These are phyloP conservation scores for Mortierella sp. DNA, from an alignment of 371 early-diverging fungal genomes.

Conservation along the genomic window DNA sequence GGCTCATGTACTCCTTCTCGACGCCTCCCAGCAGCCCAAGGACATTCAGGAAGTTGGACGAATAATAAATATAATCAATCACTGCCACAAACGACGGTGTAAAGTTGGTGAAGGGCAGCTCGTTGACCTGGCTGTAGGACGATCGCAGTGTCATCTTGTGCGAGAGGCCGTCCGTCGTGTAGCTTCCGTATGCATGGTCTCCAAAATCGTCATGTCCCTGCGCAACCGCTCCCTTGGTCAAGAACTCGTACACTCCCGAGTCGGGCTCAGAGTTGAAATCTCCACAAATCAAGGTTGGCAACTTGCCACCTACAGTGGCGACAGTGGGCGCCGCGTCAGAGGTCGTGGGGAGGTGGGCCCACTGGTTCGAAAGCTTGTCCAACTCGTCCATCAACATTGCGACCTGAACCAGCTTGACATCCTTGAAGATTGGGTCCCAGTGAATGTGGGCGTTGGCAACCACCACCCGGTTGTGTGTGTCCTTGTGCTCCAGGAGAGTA, in stretches of 20 bases:
- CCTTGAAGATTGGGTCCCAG: slow-evolving; percentile 94
- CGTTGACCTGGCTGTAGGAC: slow-evolving; percentile 81
- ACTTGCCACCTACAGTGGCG: slow-evolving; percentile 55
- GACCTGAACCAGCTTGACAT: slow-evolving; percentile 98
- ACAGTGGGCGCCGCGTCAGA: slow-evolving; percentile 44
- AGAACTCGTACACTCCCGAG: slow-evolving; percentile 94
- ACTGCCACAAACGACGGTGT: slow-evolving; percentile 93
- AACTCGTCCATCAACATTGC: slow-evolving; percentile 97
- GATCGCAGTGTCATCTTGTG: slow-evolving; percentile 87
- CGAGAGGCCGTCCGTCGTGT: slow-evolving; percentile 85
- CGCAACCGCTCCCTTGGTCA: slow-evolving; percentile 77
- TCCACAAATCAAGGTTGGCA: slow-evolving; percentile 89
- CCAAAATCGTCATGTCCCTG: slow-evolving; percentile 91
- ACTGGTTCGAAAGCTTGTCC: slow-evolving; percentile 69
- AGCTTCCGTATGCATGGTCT: slow-evolving; percentile 86
- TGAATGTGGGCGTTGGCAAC: slow-evolving; percentile 96
- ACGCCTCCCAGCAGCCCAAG: slow-evolving; percentile 90
- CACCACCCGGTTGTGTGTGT: slow-evolving; percentile 76
- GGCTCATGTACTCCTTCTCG: slow-evolving; percentile 83
- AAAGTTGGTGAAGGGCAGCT: slow-evolving; percentile 95
- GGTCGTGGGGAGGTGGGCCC: slow-evolving; percentile 55
- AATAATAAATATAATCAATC: slow-evolving; percentile 99
- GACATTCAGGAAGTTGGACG: slow-evolving; percentile 79
- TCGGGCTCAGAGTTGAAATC: slow-evolving; percentile 97
- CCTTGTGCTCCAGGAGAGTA: slow-evolving; percentile 86